phyloP scores from a whole-genome alignment of 345 rosid species.

The Euphorbia pulcherrima region DNA sequence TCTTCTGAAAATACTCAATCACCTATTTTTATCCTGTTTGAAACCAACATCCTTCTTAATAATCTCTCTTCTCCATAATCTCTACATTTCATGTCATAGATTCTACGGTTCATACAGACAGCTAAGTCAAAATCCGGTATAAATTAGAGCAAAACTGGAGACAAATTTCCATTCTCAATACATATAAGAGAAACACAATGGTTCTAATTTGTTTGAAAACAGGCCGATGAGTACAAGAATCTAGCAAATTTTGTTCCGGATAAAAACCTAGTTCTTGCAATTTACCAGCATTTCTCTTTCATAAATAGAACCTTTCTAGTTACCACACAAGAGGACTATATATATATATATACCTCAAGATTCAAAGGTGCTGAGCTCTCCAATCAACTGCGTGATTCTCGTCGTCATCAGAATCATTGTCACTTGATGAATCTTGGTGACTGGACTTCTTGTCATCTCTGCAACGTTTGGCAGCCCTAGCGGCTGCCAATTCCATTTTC shows the following conservation, averaged over 20 bases:
- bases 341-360: background rate
- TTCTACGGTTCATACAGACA: background rate
- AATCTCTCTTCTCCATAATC: too few species aligned
- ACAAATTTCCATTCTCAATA: background rate
- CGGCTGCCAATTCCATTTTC: slow-evolving; percentile 65
- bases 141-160: background rate
- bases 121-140: background rate
- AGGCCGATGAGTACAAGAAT: background rate
- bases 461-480: slow-evolving; percentile 53
- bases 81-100: too few species aligned
- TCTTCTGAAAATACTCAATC: too few species aligned
- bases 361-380: slow-evolving; percentile 91
- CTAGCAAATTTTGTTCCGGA: background rate
- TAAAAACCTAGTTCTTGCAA: background rate
- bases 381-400: slow-evolving; percentile 76
- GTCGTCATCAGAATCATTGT: slow-evolving; percentile 44
- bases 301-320: background rate
- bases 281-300: background rate
- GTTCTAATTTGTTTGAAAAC: background rate
- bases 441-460: slow-evolving; percentile 32
- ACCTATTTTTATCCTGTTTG: too few species aligned
- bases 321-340: background rate
- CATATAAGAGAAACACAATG: background rate
- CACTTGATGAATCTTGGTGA: slow-evolving; percentile 55
- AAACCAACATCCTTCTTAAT: too few species aligned